A percentile compares a stretch with the other conserved stretches of the same genome.
Evolutionary conservation across 371 early-diverging fungal genomes (phyloP).

Genomic region (Capniomyces stellatus): DNA sequence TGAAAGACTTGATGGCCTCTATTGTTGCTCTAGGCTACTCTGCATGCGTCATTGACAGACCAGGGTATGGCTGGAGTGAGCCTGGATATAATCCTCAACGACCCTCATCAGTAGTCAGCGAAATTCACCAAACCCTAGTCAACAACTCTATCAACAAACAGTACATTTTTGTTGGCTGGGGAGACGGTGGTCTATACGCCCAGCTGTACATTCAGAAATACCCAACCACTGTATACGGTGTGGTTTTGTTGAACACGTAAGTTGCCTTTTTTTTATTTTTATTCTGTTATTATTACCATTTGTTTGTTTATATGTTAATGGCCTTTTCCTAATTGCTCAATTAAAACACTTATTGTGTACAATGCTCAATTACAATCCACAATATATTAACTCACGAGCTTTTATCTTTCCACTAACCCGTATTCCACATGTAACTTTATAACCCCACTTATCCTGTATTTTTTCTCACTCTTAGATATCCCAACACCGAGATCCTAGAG

Average conservation of each 20-base stretch:
- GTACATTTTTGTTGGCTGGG: slow-evolving; percentile 22
- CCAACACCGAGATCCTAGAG: slow-evolving; percentile 23
- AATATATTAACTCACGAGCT: too few species aligned
- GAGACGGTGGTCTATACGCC: slow-evolving; percentile 26
- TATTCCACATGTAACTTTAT: too few species aligned
- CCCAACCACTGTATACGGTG: slow-evolving; percentile 18
- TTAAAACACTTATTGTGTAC: too few species aligned
- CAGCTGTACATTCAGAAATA: slow-evolving; percentile 25
- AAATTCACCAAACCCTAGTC: slow-evolving; percentile 20
- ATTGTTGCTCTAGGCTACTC: slow-evolving; percentile 15
- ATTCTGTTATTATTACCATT: not conserved
- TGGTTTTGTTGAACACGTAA: slow-evolving; percentile 20
- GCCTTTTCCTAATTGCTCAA: too few species aligned
- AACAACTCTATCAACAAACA: slow-evolving; percentile 18
- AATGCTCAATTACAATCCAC: too few species aligned
- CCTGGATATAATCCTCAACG: slow-evolving; percentile 23
- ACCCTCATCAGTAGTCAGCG: slow-evolving; percentile 21
- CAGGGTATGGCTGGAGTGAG: slow-evolving; percentile 30
- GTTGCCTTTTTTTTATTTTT: not conserved
- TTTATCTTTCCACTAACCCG: too few species aligned
- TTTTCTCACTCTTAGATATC: too few species aligned
- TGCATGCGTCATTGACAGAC: slow-evolving; percentile 24
- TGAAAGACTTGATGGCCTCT: slow-evolving; percentile 18
- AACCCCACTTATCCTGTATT: too few species aligned
- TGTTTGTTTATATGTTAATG: too few species aligned